Conservation (phyloP, 2,329 filamentous ascomycete genomes). For the Fusarium sp. region DNA sequence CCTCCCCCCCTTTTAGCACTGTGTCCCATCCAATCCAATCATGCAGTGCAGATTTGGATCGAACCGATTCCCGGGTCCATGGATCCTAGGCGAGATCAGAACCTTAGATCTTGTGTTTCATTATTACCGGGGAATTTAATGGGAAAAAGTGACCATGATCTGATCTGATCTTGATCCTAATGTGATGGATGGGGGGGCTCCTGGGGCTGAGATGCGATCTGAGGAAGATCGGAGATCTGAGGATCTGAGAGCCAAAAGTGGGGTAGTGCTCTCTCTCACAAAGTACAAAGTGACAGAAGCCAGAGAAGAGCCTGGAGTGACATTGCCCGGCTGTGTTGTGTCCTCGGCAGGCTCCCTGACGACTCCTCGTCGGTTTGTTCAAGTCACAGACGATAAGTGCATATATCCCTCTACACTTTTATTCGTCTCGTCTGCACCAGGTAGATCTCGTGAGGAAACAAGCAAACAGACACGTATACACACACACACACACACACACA, state of each 20-base stretch:
- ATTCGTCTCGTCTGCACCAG: neutral
- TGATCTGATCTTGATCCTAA: too few relatives aligned
- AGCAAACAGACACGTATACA: neutral
- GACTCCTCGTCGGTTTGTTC: neutral
- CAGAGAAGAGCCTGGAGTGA: neutral
- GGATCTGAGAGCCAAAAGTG: neutral
- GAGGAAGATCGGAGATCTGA: neutral
- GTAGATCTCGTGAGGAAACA: slow-evolving; percentile 1
- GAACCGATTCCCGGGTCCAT: slow-evolving; percentile 23
- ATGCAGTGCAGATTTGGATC: slow-evolving; percentile 18
- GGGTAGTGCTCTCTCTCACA: neutral
- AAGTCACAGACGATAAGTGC: neutral
- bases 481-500: neutral
- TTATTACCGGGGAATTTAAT: neutral
- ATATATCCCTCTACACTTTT: neutral
- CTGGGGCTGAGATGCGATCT: neutral
- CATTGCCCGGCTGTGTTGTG: too few relatives aligned
- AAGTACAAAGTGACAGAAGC: neutral
- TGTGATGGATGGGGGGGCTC: too few relatives aligned
- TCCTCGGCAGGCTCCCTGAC: neutral
- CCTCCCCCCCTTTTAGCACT: neutral
- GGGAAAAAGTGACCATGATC: too few relatives aligned
- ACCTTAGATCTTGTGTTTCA: neutral
- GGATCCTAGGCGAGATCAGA: neutral
- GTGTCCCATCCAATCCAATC: neutral